Percentiles rank a stretch among this genome's conserved stretches.
phyloP scores from a whole-genome alignment of 2,329 filamentous ascomycete species.

The Sporothrix globosa region DNA sequence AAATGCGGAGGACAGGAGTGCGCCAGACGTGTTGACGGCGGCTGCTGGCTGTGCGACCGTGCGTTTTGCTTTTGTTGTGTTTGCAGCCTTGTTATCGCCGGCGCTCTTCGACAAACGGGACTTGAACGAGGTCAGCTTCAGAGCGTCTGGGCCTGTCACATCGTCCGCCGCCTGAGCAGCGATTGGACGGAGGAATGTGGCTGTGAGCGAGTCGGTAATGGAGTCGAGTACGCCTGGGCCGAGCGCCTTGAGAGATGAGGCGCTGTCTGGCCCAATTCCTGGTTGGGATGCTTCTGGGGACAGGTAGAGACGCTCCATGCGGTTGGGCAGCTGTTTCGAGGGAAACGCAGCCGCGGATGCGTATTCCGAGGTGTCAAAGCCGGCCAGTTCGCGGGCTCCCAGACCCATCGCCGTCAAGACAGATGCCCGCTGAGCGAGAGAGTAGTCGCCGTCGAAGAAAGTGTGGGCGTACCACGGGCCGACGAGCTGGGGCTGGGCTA shows the following conservation, averaged over 20 bases:
- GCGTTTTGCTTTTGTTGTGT: conserved; percentile 35
- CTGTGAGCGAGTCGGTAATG: conserved; percentile 69
- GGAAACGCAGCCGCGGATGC: conserved; percentile 65
- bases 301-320: conserved; percentile 72
- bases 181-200: conserved; percentile 76
- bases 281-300: conserved; percentile 38
- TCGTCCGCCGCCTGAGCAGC: conserved; percentile 81
- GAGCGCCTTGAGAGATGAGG: conserved; percentile 54
- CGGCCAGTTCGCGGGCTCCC: conserved; percentile 80
- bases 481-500: conserved; percentile 75
- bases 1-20: conserved; percentile 73
- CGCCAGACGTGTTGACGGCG: conserved; percentile 76
- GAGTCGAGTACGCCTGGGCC: conserved; percentile 65
- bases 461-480: conserved; percentile 81
- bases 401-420: conserved; percentile 82
- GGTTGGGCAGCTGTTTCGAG: conserved; percentile 75
- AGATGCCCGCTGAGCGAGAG: conserved; percentile 78
- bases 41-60: conserved; percentile 56
- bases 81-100: conserved; percentile 40
- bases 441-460: conserved; percentile 92
- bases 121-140: conserved; percentile 90
- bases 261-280: conserved; percentile 30
- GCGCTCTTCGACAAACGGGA: conserved; percentile 68
- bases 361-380: conserved; percentile 65
- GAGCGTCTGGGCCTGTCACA: conserved; percentile 74